A percentile compares a stretch with the other conserved stretches of the same genome.
Conservation (phyloP, 2,329 filamentous ascomycete genomes). For the Epichloe sylvatica region DNA sequence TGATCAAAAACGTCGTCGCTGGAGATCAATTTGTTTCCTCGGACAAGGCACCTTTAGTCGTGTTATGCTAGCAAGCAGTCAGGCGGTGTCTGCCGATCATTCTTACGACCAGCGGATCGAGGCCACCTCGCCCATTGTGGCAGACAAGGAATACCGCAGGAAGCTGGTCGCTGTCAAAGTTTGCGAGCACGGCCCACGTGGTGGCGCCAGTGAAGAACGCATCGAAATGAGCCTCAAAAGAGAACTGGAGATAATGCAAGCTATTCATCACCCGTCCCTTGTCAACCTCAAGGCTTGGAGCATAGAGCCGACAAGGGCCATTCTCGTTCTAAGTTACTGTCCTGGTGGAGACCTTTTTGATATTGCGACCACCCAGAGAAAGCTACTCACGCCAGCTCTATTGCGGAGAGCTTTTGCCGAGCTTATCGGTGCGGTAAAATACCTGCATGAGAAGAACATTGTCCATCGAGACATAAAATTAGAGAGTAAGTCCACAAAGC, state of each 20-base stretch:
- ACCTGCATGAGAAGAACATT: conserved; percentile 73
- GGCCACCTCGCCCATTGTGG: conserved; percentile 19
- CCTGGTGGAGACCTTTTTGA: conserved; percentile 93
- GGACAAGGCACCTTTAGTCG: conserved; percentile 94
- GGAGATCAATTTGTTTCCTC: conserved; percentile 65
- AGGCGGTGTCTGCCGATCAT: conserved; percentile 41
- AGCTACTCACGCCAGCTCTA: conserved; percentile 52
- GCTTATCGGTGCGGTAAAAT: conserved; percentile 68
- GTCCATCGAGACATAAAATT: conserved; percentile 97
- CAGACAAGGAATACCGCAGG: conserved; percentile 41
- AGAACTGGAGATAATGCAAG: conserved; percentile 86
- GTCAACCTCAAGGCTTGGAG: conserved; percentile 87
- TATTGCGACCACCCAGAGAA: conserved; percentile 60
- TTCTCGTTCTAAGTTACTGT: conserved; percentile 82
- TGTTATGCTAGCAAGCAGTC: conserved; percentile 79
- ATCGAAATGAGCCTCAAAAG: conserved; percentile 88
- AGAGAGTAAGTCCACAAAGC: conserved; percentile 50
- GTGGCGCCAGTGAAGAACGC: conserved; percentile 82
- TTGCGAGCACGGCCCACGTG: conserved; percentile 85
- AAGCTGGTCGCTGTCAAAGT: conserved; percentile 90
- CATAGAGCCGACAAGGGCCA: conserved; percentile 65
- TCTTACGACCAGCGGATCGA: conserved; percentile 12
- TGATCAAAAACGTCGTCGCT: conserved; percentile 58
- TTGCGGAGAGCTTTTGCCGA: conserved; percentile 83
- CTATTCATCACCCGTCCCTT: conserved; percentile 75